Conservation (phyloP, 371 early-diverging fungal genomes). For the Rhizopus microsporus region DNA sequence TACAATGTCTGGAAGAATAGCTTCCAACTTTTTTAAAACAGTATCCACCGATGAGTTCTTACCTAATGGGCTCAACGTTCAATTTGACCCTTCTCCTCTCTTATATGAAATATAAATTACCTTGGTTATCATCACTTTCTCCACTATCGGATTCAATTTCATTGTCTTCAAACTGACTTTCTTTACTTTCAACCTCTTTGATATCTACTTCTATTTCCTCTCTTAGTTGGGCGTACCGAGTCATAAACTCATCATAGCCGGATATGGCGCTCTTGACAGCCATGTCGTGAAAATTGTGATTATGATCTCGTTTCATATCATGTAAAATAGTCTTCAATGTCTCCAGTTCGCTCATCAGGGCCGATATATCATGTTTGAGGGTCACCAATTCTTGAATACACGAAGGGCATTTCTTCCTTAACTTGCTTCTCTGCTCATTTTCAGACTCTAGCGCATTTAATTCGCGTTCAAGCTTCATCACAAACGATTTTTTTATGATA, state of each 20-base stretch:
- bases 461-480: conserved; percentile 25
- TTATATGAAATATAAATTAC: background rate
- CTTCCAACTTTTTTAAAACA: conserved; percentile 22
- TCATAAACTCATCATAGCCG: conserved; percentile 62
- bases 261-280: conserved; percentile 69
- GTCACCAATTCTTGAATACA: conserved; percentile 24
- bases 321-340: conserved; percentile 48
- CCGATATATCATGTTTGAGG: conserved; percentile 36
- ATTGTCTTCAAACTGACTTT: conserved; percentile 16
- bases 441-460: conserved; percentile 15
- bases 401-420: conserved; percentile 19
- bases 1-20: conserved; percentile 19
- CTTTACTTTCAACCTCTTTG: conserved; percentile 6
- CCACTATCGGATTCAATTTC: conserved; percentile 17
- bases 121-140: conserved; percentile 18
- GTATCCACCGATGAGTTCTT: conserved; percentile 13
- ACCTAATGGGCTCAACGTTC: conserved; percentile 3
- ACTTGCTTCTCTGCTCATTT: conserved; percentile 1
- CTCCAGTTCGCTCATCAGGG: conserved; percentile 38
- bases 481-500: conserved; percentile 30
- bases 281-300: conserved; percentile 78
- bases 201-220: conserved; percentile 33
- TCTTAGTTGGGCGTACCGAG: conserved; percentile 30
- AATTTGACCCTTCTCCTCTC: background rate
- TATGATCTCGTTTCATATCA: conserved; percentile 69